These are phyloP conservation scores for Garcileccinum viscosum DNA, from an alignment of 1,284 basidiomycete genomes.

Conservation along the genomic window DNA sequence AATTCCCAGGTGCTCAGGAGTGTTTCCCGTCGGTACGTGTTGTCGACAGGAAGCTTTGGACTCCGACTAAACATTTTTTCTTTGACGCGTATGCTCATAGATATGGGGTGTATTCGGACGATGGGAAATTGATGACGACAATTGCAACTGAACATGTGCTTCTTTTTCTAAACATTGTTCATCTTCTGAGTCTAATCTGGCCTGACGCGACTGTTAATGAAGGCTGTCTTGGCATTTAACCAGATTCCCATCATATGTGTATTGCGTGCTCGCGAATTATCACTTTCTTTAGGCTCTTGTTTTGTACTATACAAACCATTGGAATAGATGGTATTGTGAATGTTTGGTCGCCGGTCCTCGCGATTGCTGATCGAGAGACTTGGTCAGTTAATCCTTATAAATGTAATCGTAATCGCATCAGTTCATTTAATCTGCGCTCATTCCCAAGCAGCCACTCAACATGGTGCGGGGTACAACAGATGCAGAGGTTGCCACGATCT, in stretches of 20 bases:
- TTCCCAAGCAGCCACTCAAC: neutral
- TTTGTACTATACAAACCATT: neutral
- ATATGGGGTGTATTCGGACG: conserved; percentile 27
- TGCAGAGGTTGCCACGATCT: neutral
- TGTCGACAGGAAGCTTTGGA: neutral
- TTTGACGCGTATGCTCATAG: conserved; percentile 7
- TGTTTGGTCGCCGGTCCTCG: too few relatives aligned
- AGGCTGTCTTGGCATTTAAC: neutral
- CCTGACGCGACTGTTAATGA: neutral
- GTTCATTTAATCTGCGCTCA: too few relatives aligned
- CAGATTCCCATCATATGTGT: neutral
- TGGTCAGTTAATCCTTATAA: too few relatives aligned
- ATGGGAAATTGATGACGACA: conserved; percentile 35
- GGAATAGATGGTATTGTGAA: neutral
- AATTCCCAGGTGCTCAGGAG: conserved; percentile 33
- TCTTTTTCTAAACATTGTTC: neutral
- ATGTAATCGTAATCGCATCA: too few relatives aligned
- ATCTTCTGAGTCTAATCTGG: neutral
- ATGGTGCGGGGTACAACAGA: too few relatives aligned
- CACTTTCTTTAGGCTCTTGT: neutral
- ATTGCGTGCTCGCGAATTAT: neutral
- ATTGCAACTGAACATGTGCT: conserved; percentile 13
- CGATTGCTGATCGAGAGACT: too few relatives aligned
- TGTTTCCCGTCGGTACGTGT: conserved; percentile 28
- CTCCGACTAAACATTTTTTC: neutral